Conservation (phyloP, 73 alveolate genomes). For the Tetrahymena elliotti region DNA sequence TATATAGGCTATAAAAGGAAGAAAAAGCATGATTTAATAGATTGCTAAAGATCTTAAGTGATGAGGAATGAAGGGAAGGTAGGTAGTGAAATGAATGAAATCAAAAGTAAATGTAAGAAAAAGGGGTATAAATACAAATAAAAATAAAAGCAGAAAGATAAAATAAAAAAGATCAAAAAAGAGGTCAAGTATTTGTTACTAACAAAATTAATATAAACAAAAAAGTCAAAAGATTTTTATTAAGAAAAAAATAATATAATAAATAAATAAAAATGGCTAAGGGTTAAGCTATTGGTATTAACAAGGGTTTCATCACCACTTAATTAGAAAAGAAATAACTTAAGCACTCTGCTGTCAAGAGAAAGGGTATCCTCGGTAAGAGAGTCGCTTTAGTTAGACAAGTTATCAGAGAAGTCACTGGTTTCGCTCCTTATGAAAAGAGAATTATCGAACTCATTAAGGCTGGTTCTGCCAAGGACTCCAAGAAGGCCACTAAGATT, state of each 20-base stretch:
- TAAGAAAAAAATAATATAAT: neutral
- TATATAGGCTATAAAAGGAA: neutral
- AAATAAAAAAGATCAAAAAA: neutral
- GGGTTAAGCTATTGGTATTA: neutral
- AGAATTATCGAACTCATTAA: conserved; percentile 83
- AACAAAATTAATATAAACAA: neutral
- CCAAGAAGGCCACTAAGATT: conserved; percentile 87
- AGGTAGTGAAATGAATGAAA: neutral
- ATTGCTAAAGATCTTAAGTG: neutral
- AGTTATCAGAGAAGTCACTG: conserved; percentile 82
- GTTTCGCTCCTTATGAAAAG: conserved; percentile 93
- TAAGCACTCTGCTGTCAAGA: neutral
- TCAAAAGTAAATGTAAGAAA: neutral
- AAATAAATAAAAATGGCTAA: neutral
- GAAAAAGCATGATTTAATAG: neutral
- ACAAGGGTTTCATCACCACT: neutral
- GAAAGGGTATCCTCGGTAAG: neutral
- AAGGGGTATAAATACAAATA: neutral
- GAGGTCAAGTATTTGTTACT: neutral
- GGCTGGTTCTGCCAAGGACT: conserved; percentile 73
- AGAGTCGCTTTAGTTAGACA: conserved; percentile 42
- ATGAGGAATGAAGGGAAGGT: neutral
- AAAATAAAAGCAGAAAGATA: neutral
- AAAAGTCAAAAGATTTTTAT: neutral
- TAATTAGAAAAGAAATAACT: neutral